phyloP scores from a whole-genome alignment of 257 asterid species.

The Solanum chilense region DNA sequence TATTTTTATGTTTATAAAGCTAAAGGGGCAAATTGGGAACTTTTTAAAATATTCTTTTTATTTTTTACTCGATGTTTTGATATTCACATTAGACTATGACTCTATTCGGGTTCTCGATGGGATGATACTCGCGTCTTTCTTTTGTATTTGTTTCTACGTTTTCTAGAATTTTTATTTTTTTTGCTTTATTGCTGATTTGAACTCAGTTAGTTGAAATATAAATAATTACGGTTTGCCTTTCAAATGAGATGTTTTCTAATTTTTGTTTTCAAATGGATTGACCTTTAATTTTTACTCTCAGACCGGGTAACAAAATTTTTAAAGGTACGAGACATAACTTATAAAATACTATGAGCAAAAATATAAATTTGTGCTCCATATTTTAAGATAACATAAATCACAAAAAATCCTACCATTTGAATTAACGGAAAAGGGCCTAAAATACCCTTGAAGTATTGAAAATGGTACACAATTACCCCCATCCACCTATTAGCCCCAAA shows the following conservation, averaged over 20 bases:
- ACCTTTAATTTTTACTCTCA: too few relatives aligned
- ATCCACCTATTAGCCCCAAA: too few relatives aligned
- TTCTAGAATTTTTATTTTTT: too few relatives aligned
- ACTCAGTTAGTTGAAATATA: not conserved
- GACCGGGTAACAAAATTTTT: not conserved
- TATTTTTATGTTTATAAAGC: not conserved
- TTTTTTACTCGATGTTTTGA: not conserved
- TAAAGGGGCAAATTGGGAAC: not conserved
- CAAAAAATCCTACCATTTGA: too few relatives aligned
- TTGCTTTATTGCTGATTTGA: not conserved
- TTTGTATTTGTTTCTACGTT: too few relatives aligned
- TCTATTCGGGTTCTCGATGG: not conserved
- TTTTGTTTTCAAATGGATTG: not conserved
- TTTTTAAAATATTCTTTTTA: not conserved
- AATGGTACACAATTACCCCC: too few relatives aligned
- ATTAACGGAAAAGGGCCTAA: too few relatives aligned
- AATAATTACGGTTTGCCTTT: not conserved
- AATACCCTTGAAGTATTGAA: too few relatives aligned
- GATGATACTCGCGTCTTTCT: not conserved
- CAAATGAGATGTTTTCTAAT: not conserved
- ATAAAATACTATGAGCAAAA: not conserved
- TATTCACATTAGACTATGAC: not conserved
- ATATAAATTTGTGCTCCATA: too few relatives aligned
- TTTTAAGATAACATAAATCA: too few relatives aligned
- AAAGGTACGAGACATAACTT: not conserved